These are phyloP conservation scores for Phytopythium vexans DNA, from an alignment of 352 stramenopile genomes.

Conservation along the genomic window DNA sequence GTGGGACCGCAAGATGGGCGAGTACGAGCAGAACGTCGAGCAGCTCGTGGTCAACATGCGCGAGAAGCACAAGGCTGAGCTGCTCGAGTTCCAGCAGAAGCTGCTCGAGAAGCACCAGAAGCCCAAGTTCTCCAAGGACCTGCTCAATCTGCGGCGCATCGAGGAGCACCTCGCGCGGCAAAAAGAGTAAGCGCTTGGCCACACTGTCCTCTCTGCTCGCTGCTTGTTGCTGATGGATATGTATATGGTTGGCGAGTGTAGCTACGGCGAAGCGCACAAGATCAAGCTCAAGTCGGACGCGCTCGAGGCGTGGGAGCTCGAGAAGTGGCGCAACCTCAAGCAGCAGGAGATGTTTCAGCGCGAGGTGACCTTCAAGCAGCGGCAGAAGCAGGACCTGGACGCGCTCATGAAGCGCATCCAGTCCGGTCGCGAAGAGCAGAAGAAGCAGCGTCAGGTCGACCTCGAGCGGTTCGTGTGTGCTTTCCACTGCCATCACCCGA, in stretches of 20 bases:
- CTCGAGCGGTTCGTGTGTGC: conserved; percentile 71
- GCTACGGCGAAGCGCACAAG: conserved; percentile 94
- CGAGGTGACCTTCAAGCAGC: conserved; percentile 93
- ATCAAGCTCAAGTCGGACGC: conserved; percentile 96
- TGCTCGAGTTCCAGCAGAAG: conserved; percentile 92
- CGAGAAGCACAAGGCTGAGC: conserved; percentile 81
- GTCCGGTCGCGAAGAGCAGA: conserved; percentile 92
- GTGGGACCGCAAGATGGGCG: conserved; percentile 95
- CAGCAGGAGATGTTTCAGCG: conserved; percentile 95
- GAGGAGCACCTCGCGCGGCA: conserved; percentile 91
- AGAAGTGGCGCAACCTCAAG: conserved; percentile 94
- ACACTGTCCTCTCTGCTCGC: not conserved
- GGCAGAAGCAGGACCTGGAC: conserved; percentile 91
- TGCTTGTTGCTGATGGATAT: conserved; percentile 3
- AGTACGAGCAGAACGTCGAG: conserved; percentile 93
- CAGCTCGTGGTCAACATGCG: conserved; percentile 91
- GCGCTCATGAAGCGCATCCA: conserved; percentile 94
- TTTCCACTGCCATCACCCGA: not conserved
- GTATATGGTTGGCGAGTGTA: conserved; percentile 5
- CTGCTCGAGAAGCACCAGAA: conserved; percentile 90
- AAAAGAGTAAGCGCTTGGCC: conserved; percentile 57
- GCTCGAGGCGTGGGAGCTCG: conserved; percentile 92
- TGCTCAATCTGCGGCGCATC: conserved; percentile 92
- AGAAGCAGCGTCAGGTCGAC: conserved; percentile 93
- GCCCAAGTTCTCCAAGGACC: conserved; percentile 93